These are phyloP conservation scores for Cicer bijugum DNA, from an alignment of 306 rosid genomes.

Conservation along the genomic window DNA sequence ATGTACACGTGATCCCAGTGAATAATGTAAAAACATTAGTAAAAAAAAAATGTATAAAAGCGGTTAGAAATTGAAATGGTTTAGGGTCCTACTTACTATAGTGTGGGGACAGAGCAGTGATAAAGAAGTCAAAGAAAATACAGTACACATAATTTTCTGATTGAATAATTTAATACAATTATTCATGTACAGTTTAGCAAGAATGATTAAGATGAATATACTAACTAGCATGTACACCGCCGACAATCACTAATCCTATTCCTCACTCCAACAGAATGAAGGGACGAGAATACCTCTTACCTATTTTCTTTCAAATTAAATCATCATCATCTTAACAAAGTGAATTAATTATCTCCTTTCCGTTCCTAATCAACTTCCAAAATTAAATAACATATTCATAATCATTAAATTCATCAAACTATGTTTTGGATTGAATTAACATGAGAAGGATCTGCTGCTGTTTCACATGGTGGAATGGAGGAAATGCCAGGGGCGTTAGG, in stretches of 20 bases:
- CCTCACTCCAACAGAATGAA: neutral
- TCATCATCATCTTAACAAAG: too few species aligned
- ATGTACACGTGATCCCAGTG: too few species aligned
- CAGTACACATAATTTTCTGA: neutral
- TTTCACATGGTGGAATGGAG: constrained; percentile 55
- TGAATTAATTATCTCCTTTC: too few species aligned
- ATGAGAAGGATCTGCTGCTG: constrained; percentile 37
- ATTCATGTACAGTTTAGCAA: neutral
- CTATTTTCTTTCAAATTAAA: neutral
- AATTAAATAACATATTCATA: too few species aligned
- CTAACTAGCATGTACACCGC: neutral
- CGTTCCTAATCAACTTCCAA: neutral
- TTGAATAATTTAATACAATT: neutral
- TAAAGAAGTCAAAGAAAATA: constrained; percentile 13
- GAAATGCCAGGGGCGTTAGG: constrained; percentile 93
- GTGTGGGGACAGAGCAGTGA: neutral
- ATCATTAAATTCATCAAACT: too few species aligned
- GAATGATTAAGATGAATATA: constrained; percentile 3
- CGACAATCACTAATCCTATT: constrained; percentile 19
- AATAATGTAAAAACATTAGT: too few species aligned
- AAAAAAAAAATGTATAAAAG: too few species aligned
- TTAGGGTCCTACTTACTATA: too few species aligned
- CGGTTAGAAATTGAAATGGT: too few species aligned
- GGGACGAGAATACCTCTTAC: constrained; percentile 19
- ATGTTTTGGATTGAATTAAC: constrained; percentile 40